phyloP scores from a whole-genome alignment of 2,329 filamentous ascomycete genomes.

The Aspergillus japonicus region DNA sequence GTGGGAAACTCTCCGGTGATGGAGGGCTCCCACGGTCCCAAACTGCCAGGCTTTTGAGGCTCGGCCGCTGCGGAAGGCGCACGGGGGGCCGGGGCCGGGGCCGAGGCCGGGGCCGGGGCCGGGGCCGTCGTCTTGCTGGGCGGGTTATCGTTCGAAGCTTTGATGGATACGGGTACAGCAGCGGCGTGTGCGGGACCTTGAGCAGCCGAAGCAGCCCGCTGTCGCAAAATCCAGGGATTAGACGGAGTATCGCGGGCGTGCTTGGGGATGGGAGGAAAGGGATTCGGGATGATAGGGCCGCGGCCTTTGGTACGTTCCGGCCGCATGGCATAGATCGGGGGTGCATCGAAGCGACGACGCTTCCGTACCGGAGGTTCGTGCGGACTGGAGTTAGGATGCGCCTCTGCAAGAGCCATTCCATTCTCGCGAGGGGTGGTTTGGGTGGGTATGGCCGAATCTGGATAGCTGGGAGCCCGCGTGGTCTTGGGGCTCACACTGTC shows the following conservation, averaged over 20 bases:
- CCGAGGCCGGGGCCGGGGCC: constrained; percentile 8
- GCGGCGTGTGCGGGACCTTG: constrained; percentile 18
- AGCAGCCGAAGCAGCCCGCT: constrained; percentile 21
- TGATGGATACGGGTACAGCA: constrained; percentile 16
- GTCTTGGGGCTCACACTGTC: constrained; percentile 79
- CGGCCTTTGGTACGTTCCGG: constrained; percentile 43
- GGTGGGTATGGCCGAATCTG: constrained; percentile 26
- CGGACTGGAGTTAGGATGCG: constrained; percentile 21
- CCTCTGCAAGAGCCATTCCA: constrained; percentile 19
- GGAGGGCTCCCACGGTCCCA: constrained; percentile 53
- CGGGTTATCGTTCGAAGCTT: constrained; percentile 30
- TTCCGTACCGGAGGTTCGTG: constrained; percentile 47
- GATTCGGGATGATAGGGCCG: constrained; percentile 43
- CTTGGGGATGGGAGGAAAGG: constrained; percentile 34
- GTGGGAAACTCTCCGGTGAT: constrained; percentile 69
- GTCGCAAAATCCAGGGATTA: constrained; percentile 24
- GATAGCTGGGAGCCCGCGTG: constrained; percentile 27
- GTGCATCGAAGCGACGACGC: constrained; percentile 52
- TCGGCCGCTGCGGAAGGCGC: constrained; percentile 16
- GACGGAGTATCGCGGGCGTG: constrained; percentile 26
- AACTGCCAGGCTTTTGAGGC: constrained; percentile 24
- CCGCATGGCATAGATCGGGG: constrained; percentile 53
- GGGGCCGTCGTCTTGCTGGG: constrained; percentile 19
- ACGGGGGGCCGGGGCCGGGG: not conserved
- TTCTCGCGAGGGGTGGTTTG: constrained; percentile 31